phyloP scores from a whole-genome alignment of 2,329 filamentous ascomycete species.

The Fonsecaea pedrosoi region DNA sequence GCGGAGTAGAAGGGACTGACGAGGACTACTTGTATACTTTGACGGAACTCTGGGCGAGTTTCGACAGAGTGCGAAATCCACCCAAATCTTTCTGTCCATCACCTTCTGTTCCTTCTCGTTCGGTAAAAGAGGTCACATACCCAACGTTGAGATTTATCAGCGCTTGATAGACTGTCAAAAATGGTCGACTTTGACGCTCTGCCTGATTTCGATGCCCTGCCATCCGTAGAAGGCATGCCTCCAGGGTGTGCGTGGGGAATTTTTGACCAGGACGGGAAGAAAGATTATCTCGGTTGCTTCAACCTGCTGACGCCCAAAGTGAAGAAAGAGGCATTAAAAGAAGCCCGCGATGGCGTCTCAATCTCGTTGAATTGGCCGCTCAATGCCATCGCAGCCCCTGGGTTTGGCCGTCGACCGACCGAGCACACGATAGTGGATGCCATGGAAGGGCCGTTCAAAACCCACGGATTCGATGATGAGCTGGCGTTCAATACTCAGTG shows the following conservation, averaged over 20 bases:
- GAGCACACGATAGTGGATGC: not conserved
- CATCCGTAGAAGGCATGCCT: not conserved
- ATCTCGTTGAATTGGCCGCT: conserved; percentile 49
- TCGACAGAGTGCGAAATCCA: no score
- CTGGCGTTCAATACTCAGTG: conserved; percentile 43
- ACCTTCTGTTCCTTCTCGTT: no score
- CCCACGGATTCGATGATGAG: conserved; percentile 32
- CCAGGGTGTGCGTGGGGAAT: conserved; percentile 58
- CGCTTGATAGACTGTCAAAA: no score
- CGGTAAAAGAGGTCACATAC: no score
- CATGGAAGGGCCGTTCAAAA: no score
- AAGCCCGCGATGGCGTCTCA: conserved; percentile 43
- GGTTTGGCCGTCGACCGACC: conserved; percentile 39
- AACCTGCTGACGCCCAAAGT: conserved; percentile 60
- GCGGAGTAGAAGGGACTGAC: no score
- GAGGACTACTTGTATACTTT: no score
- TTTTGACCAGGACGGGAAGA: conserved; percentile 49
- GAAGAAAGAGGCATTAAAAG: conserved; percentile 43
- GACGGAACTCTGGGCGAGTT: no score
- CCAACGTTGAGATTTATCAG: no score
- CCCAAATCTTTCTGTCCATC: no score
- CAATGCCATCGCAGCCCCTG: conserved; percentile 45
- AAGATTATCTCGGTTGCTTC: conserved; percentile 60
- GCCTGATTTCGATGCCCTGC: conserved; percentile 5
- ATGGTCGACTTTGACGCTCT: not conserved